Percentiles rank a stretch among this genome's conserved stretches.
These are phyloP conservation scores for Trametes meyenii DNA, from an alignment of 768 basidiomycete species.

Conservation along the genomic window DNA sequence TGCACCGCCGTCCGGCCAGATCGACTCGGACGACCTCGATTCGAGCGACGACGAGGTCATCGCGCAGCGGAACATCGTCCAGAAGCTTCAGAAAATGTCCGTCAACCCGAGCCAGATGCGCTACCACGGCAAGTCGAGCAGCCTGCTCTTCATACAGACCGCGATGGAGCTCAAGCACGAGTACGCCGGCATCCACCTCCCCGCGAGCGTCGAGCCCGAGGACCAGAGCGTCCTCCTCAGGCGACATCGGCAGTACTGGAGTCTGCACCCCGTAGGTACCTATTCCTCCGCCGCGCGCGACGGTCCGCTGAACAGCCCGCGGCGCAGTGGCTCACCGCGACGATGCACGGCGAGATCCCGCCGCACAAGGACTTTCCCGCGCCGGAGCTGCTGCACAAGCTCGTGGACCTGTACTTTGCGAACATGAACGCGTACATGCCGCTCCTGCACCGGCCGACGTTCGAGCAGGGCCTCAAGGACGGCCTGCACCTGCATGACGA, in stretches of 20 bases:
- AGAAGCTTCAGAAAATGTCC: slow-evolving; percentile 33
- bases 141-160: slow-evolving; percentile 44
- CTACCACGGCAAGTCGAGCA: slow-evolving; percentile 49
- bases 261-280: slow-evolving; percentile 44
- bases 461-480: slow-evolving; percentile 41
- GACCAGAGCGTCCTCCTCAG: slow-evolving; percentile 26
- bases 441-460: slow-evolving; percentile 51
- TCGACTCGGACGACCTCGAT: slow-evolving; percentile 34
- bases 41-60: slow-evolving; percentile 34
- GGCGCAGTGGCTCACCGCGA: slow-evolving; percentile 32
- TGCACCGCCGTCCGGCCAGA: slow-evolving; percentile 16
- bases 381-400: slow-evolving; percentile 39
- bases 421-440: slow-evolving; percentile 46
- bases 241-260: slow-evolving; percentile 55
- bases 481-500: slow-evolving; percentile 44
- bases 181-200: slow-evolving; percentile 31
- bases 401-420: slow-evolving; percentile 54
- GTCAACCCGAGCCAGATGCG: slow-evolving; percentile 33
- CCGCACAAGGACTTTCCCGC: slow-evolving; percentile 38
- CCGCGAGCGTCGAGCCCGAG: slow-evolving; percentile 17
- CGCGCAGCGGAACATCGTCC: slow-evolving; percentile 33
- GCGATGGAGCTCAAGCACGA: slow-evolving; percentile 47
- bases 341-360: slow-evolving; percentile 30
- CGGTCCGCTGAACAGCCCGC: neutral
- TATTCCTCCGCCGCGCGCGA: neutral